phyloP scores from a whole-genome alignment of 1,139 yeast genomes.

The Suhomyces ambrosiae region DNA sequence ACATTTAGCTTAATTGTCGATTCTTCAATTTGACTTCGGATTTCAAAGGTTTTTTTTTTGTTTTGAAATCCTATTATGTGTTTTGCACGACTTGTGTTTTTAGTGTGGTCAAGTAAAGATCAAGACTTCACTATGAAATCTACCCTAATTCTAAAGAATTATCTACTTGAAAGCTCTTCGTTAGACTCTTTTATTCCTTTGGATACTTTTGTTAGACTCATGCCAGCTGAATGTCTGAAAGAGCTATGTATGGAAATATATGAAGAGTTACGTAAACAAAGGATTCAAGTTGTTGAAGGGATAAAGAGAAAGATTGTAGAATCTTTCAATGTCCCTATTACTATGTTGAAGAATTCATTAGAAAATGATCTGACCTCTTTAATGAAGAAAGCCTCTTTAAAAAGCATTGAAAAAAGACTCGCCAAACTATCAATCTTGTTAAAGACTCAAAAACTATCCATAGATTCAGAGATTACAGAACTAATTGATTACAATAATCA shows the following conservation, averaged over 20 bases:
- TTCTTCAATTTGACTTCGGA: not conserved
- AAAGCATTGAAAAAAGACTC: slow-evolving; percentile 19
- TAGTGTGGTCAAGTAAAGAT: too few species aligned
- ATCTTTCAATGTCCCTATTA: slow-evolving; percentile 27
- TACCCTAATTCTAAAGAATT: not conserved
- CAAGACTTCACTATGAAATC: not conserved
- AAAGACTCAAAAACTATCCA: slow-evolving; percentile 11
- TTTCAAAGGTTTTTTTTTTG: not conserved
- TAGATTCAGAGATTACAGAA: slow-evolving; percentile 20
- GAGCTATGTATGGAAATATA: slow-evolving; percentile 20
- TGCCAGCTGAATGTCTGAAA: slow-evolving; percentile 20
- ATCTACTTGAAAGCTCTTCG: not conserved
- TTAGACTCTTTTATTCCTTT: not conserved
- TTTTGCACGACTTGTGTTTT: slow-evolving; percentile 13
- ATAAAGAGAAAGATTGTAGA: slow-evolving; percentile 21
- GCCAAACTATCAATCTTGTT: slow-evolving; percentile 15
- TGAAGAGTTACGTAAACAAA: slow-evolving; percentile 24
- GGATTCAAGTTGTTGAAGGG: slow-evolving; percentile 15
- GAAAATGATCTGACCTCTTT: not conserved
- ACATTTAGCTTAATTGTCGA: slow-evolving; percentile 8
- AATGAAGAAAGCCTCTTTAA: slow-evolving; percentile 15
- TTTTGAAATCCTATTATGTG: not conserved
- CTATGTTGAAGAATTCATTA: slow-evolving; percentile 7
- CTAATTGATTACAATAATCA: slow-evolving; percentile 22
- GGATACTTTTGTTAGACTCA: slow-evolving; percentile 15